Base-by-base conservation (phyloP, 1,284 basidiomycete species). In the Pseudozyma tsukubaensis region DNA sequence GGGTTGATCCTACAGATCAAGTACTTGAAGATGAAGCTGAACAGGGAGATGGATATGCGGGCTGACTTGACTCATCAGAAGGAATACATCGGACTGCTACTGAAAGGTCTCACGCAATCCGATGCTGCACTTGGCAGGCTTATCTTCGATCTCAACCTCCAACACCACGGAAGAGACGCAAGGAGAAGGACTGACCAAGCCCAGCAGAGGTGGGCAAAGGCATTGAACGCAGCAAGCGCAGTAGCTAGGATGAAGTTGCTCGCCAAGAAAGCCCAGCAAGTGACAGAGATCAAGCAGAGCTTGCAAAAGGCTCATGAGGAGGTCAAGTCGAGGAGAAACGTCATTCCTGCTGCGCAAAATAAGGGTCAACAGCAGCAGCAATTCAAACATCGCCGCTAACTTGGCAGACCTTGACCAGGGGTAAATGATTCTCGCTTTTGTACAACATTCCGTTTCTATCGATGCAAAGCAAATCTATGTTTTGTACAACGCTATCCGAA, bases 1-100 rank as follows among this genome's bases (percentile, higher is more conserved):
- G 94, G 93, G 13, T 86, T 95, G 19, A 88, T 95, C 61, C 88
- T 93, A 4, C 92, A 97, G 83, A 94, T 97, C 72, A 89, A 89
- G 50, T 97, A 97, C 85, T 88, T 98, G 72, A 96, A 98, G 84
- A 91, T 92, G 50, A 94, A 94, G 82, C 95, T 92, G 85, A 91
- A 89, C 1, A 88, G 96, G 36, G 96, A 99, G 86, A 89, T 90
- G 21, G 88, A 89, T 1, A 89, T 96, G 86, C 89, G 95, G n/a
- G 88, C 88, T 59, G 91, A 91, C 75, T 86, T 98, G 48, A 87
- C 88, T 4, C 91, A 94, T 80, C 96, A 98, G 86, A 99, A 99
- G 52, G 51, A 61, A 24, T 82, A 80, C 57, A 74, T 74, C 59
- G 32, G 55, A 3, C 42, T 63, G 8, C 60, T 74, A 1, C 59